Percentiles rank a stretch among this genome's conserved stretches.
phyloP scores from a whole-genome alignment of 805 yeast genomes.

The Saccharomycopsis fermentans region DNA sequence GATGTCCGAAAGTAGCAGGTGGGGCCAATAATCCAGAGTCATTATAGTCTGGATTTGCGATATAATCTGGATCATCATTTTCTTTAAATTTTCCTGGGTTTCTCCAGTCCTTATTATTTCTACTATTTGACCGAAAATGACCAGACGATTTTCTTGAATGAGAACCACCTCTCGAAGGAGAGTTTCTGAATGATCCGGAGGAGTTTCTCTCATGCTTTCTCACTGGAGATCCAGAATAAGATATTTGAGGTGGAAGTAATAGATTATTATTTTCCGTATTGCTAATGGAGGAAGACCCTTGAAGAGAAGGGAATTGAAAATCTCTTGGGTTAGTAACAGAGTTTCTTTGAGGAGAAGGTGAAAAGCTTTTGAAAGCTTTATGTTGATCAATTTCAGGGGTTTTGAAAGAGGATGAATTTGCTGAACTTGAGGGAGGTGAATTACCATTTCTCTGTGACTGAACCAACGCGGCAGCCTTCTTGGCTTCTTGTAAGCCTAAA shows the following conservation, averaged over 20 bases:
- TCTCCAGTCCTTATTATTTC: constrained; percentile 53
- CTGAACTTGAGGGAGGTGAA: constrained; percentile 14
- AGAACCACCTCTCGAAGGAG: constrained; percentile 19
- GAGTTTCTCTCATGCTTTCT: constrained; percentile 10
- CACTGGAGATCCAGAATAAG: constrained; percentile 28
- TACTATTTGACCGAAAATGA: constrained; percentile 30
- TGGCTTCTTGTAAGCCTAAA: constrained; percentile 83
- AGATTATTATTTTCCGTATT: constrained; percentile 8
- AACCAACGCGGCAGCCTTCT: constrained; percentile 90
- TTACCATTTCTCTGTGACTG: constrained; percentile 50
- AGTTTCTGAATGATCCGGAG: constrained; percentile 2
- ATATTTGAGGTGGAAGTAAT: constrained; percentile 46
- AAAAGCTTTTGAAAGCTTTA: constrained; percentile 26
- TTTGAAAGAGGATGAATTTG: constrained; percentile 11
- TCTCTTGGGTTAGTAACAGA: constrained; percentile 34
- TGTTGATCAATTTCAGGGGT: constrained; percentile 47
- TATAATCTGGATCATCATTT: constrained; percentile 19
- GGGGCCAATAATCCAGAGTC: constrained; percentile 66
- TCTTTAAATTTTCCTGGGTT: constrained; percentile 26
- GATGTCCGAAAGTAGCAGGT: constrained; percentile 57
- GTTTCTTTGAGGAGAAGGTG: constrained; percentile 12
- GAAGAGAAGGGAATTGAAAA: constrained; percentile 59
- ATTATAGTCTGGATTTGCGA: constrained; percentile 51
- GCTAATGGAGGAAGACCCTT: constrained; percentile 5
- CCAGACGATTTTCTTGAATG: constrained; percentile 33